These are phyloP conservation scores for Gaultheria prostrata DNA, from an alignment of 148 eudicot genomes.

Conservation along the genomic window DNA sequence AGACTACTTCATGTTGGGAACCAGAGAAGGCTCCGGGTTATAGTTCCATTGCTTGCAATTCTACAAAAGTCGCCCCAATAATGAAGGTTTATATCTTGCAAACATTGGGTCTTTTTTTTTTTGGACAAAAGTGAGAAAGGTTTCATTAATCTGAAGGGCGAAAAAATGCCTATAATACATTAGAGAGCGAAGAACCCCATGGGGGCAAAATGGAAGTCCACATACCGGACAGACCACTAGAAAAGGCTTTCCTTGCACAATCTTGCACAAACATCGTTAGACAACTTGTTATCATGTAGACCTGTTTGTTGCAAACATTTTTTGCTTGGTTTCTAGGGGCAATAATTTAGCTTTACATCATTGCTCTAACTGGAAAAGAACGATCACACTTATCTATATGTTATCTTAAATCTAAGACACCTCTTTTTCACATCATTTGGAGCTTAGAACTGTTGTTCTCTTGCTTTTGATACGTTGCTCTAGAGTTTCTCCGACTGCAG, in stretches of 20 bases:
- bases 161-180: no score
- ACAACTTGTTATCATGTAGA: not conserved
- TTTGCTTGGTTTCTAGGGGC: not conserved
- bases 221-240: no score
- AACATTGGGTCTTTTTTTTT: not conserved
- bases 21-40: conserved; percentile 11
- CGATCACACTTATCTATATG: not conserved
- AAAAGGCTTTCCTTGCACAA: no score
- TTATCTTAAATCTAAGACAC: conserved; percentile 1
- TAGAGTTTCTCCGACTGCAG: not conserved
- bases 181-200: no score
- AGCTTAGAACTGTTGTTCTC: not conserved
- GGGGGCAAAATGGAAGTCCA: no score
- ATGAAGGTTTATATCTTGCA: conserved; percentile 6
- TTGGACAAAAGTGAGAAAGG: no score
- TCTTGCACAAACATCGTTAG: no score
- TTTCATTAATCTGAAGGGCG: no score
- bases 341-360: not conserved
- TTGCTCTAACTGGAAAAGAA: not conserved
- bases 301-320: not conserved
- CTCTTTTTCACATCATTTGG: not conserved
- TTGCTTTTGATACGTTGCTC: not conserved
- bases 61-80: conserved; percentile 12
- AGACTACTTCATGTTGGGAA: conserved; percentile 19
- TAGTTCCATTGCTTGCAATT: conserved; percentile 7